Evolutionary conservation across 495 filamentous ascomycete species (phyloP).

Genomic region (Penicillium goetzii): DNA sequence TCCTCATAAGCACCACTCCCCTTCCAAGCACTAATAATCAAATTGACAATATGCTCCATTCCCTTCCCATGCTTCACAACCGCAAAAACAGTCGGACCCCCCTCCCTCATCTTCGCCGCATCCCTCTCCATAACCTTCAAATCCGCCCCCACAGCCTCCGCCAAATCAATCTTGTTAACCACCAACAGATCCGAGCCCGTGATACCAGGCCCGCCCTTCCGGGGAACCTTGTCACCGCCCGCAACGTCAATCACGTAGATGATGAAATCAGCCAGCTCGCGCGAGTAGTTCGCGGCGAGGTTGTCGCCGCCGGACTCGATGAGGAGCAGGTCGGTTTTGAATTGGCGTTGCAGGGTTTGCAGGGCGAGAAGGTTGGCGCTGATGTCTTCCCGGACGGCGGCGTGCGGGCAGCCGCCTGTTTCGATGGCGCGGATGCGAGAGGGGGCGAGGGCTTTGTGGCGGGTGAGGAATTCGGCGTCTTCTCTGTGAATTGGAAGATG

Average conservation of each 20-base stretch:
- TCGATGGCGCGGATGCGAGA: constrained; percentile 91
- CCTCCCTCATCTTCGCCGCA: constrained; percentile 91
- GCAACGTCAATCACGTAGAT: constrained; percentile 98
- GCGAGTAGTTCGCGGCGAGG: constrained; percentile 90
- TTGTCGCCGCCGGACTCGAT: constrained; percentile 97
- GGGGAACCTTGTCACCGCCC: constrained; percentile 95
- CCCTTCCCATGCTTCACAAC: constrained; percentile 91
- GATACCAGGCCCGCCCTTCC: constrained; percentile 96
- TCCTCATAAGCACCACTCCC: constrained; percentile 73
- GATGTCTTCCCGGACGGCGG: constrained; percentile 97
- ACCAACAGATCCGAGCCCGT: constrained; percentile 91
- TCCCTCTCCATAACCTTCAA: constrained; percentile 93
- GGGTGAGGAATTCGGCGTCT: constrained; percentile 95
- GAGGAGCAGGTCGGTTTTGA: constrained; percentile 74
- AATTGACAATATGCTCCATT: constrained; percentile 79
- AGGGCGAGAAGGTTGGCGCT: constrained; percentile 88
- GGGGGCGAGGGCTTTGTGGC: constrained; percentile 79
- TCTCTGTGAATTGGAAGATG: constrained; percentile 56
- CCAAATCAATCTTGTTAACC: constrained; percentile 96
- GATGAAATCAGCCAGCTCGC: constrained; percentile 95
- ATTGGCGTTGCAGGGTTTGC: constrained; percentile 78
- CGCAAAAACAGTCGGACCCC: constrained; percentile 95
- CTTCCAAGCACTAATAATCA: constrained; percentile 93
- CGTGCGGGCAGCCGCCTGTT: constrained; percentile 96
- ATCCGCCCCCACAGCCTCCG: constrained; percentile 89